Percentiles rank a stretch among this genome's conserved stretches.
phyloP scores from a whole-genome alignment of 2,329 filamentous ascomycete genomes.

The Aspergillus puulaauensis region DNA sequence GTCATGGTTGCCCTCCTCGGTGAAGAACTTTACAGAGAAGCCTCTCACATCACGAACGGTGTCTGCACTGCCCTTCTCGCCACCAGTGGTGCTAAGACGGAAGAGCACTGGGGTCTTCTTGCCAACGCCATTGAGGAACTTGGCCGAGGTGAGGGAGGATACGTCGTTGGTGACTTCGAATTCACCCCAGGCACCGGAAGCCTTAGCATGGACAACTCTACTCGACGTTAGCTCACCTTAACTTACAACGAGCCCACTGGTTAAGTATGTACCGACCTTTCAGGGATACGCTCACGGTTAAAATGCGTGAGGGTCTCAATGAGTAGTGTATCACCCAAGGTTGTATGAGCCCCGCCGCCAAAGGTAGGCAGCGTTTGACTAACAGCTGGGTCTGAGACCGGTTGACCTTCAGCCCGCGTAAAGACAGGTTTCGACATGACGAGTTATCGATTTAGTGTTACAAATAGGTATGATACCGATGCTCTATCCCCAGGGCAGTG shows the following conservation, averaged over 20 bases:
- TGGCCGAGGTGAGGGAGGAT: conserved; percentile 55
- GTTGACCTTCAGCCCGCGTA: background rate
- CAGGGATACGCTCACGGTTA: conserved; percentile 61
- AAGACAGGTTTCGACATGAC: background rate
- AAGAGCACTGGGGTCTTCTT: conserved; percentile 53
- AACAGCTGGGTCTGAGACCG: background rate
- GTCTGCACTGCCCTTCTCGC: conserved; percentile 66
- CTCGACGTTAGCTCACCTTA: background rate
- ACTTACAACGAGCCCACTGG: background rate
- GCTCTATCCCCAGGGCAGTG: background rate
- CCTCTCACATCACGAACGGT: conserved; percentile 79
- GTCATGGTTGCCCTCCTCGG: conserved; percentile 70
- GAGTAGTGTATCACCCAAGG: conserved; percentile 58
- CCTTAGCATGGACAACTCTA: conserved; percentile 60
- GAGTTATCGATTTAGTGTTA: background rate
- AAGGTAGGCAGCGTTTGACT: background rate
- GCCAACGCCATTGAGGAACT: conserved; percentile 55
- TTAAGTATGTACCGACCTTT: conserved; percentile 37
- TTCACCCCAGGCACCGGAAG: conserved; percentile 57
- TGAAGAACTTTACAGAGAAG: conserved; percentile 77
- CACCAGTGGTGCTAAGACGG: conserved; percentile 2
- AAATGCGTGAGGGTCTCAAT: conserved; percentile 63
- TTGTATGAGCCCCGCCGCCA: conserved; percentile 41
- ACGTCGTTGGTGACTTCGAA: conserved; percentile 63
- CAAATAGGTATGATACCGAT: background rate